Percentiles rank a stretch among this genome's conserved stretches.
Evolutionary conservation across 768 basidiomycete genomes (phyloP).

Genomic region (Daedaleopsis sinensis): DNA sequence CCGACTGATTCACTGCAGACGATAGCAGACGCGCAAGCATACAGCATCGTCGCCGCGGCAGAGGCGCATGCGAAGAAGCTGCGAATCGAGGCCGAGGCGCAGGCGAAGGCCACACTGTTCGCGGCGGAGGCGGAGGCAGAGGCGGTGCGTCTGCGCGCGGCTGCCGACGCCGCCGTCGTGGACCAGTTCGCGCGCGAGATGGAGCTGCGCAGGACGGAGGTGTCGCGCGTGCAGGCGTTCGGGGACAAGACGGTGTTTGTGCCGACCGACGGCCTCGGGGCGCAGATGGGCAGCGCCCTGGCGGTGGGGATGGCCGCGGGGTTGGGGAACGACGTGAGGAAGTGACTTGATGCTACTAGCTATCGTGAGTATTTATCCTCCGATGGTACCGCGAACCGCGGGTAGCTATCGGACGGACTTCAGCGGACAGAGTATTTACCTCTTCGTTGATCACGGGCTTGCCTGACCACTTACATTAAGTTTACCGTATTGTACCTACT

Average conservation of each 20-base stretch:
- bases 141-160: constrained; percentile 64
- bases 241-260: constrained; percentile 73
- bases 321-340: constrained; percentile 13
- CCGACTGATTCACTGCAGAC: constrained; percentile 40
- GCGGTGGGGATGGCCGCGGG: constrained; percentile 51
- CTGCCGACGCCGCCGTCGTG: constrained; percentile 60
- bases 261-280: constrained; percentile 61
- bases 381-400: not conserved
- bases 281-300: constrained; percentile 63
- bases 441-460: not conserved
- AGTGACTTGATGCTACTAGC: not conserved
- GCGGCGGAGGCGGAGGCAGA: constrained; percentile 76
- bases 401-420: not conserved
- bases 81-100: constrained; percentile 74
- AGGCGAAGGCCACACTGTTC: constrained; percentile 77
- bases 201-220: constrained; percentile 68
- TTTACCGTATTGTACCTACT: too few relatives aligned
- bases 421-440: not conserved
- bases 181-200: constrained; percentile 79
- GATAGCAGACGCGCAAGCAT: constrained; percentile 76
- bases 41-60: constrained; percentile 71
- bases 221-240: constrained; percentile 63
- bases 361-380: too few relatives aligned
- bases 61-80: constrained; percentile 69
- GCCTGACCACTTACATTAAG: too few relatives aligned